These are phyloP conservation scores for Citrus glauca DNA, from an alignment of 345 rosid genomes.

Conservation along the genomic window DNA sequence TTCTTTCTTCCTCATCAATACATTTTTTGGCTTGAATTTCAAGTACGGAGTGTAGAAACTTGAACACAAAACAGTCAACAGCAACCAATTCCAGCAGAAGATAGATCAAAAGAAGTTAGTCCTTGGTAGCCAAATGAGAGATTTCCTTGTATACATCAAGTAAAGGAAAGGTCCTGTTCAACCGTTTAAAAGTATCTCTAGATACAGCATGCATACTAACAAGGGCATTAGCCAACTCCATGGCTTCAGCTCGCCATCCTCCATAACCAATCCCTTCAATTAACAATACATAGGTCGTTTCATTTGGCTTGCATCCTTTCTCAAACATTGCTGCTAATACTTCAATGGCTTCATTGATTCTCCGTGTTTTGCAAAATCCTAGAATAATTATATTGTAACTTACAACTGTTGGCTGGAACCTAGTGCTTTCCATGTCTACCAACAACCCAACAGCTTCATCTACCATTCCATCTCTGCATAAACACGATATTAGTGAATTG, in stretches of 20 bases:
- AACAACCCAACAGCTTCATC: conserved; percentile 65
- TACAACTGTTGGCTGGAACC: conserved; percentile 56
- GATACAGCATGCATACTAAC: conserved; percentile 49
- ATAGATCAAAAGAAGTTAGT: conserved; percentile 14
- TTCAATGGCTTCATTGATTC: conserved; percentile 65
- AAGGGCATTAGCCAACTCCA: conserved; percentile 60
- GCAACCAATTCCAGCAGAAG: not conserved
- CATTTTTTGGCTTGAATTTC: not conserved
- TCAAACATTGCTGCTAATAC: conserved; percentile 56
- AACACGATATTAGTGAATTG: conserved; percentile 72
- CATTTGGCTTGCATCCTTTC: conserved; percentile 68
- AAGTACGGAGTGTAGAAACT: not conserved
- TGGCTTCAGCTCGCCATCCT: conserved; percentile 68
- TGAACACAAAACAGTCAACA: not conserved
- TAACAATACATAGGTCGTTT: conserved; percentile 64
- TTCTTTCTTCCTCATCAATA: not conserved
- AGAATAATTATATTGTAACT: conserved; percentile 72
- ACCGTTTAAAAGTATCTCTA: conserved; percentile 45
- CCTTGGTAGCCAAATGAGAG: conserved; percentile 22
- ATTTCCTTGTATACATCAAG: conserved; percentile 55
- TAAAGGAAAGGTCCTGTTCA: conserved; percentile 62
- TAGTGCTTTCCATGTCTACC: conserved; percentile 63
- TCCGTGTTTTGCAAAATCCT: conserved; percentile 66
- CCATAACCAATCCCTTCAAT: conserved; percentile 76
- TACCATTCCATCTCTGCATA: conserved; percentile 87